Evolutionary conservation across 179 eudicot genomes (phyloP).

Genomic region (Vitellaria paradoxa): DNA sequence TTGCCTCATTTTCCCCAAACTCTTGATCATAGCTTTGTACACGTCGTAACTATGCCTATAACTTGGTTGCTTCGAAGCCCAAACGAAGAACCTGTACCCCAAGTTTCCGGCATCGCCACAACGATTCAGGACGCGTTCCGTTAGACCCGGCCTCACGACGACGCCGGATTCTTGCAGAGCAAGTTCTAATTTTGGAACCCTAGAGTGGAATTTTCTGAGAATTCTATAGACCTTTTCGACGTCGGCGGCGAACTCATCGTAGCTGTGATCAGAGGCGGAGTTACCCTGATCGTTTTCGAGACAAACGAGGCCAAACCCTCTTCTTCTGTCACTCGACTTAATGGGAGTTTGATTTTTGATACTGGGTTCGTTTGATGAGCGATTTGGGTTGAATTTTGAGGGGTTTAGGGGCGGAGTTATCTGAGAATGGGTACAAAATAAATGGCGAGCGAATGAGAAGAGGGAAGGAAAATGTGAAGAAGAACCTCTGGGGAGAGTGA

Average conservation of each 20-base stretch:
- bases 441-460: too few relatives aligned
- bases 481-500: too few relatives aligned
- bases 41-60: constrained; percentile 73
- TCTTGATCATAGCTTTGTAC: constrained; percentile 68
- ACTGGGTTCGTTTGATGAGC: too few relatives aligned
- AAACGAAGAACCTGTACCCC: constrained; percentile 51
- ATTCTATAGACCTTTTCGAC: constrained; percentile 78
- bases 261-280: constrained; percentile 2
- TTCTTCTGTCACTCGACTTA: constrained; percentile 9
- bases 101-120: constrained; percentile 93
- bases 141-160: constrained; percentile 54
- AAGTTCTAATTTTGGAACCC: constrained; percentile 83
- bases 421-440: not conserved
- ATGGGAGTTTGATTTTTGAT: too few relatives aligned
- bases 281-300: constrained; percentile 17
- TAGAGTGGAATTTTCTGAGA: constrained; percentile 71
- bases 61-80: constrained; percentile 81
- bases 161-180: constrained; percentile 76
- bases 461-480: too few relatives aligned
- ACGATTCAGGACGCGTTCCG: constrained; percentile 74
- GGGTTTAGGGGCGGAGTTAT: not conserved
- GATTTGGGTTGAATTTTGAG: too few relatives aligned
- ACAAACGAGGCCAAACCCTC: constrained; percentile 24
- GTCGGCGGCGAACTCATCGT: constrained; percentile 66
- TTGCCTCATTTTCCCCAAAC: constrained; percentile 72